Conservation (phyloP, 2,329 filamentous ascomycete genomes). For the Scolecobasidium constrictum region DNA sequence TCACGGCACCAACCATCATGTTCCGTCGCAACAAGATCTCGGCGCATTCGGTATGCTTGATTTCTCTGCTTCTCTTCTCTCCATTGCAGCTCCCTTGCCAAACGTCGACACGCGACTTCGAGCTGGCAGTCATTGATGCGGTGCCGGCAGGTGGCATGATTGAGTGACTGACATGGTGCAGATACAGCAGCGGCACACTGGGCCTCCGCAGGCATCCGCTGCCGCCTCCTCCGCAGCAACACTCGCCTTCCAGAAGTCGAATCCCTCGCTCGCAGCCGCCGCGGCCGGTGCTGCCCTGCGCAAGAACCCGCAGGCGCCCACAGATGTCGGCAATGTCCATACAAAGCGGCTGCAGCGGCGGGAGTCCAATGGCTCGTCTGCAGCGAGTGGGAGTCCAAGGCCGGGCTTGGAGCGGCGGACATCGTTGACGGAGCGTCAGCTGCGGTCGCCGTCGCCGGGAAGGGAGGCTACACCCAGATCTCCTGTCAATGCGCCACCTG, state of each 20-base stretch:
- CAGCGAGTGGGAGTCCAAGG: slow-evolving; percentile 36
- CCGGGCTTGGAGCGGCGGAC: slow-evolving; percentile 33
- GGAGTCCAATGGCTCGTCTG: slow-evolving; percentile 56
- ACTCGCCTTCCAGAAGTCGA: slow-evolving; percentile 63
- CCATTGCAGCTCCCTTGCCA: too few species aligned
- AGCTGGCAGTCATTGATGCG: too few species aligned
- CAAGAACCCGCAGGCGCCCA: slow-evolving; percentile 66
- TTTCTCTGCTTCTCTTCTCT: background rate
- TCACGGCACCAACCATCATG: background rate
- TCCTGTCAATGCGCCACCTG: slow-evolving; percentile 52
- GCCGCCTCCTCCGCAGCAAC: slow-evolving; percentile 71
- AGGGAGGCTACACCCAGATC: slow-evolving; percentile 13
- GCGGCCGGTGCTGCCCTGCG: slow-evolving; percentile 79
- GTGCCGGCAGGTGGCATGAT: too few species aligned
- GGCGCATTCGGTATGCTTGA: background rate
- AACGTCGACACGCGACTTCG: too few species aligned
- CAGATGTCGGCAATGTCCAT: slow-evolving; percentile 69
- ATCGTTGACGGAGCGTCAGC: slow-evolving; percentile 84
- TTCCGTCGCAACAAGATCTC: background rate
- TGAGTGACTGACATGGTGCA: too few species aligned
- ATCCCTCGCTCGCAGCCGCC: slow-evolving; percentile 61
- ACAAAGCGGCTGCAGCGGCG: slow-evolving; percentile 76
- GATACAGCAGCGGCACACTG: too few species aligned
- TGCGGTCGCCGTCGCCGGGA: slow-evolving; percentile 57
- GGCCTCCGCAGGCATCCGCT: slow-evolving; percentile 45